phyloP scores from a whole-genome alignment of 257 asterid species.

The Solanum infundibuliforme region DNA sequence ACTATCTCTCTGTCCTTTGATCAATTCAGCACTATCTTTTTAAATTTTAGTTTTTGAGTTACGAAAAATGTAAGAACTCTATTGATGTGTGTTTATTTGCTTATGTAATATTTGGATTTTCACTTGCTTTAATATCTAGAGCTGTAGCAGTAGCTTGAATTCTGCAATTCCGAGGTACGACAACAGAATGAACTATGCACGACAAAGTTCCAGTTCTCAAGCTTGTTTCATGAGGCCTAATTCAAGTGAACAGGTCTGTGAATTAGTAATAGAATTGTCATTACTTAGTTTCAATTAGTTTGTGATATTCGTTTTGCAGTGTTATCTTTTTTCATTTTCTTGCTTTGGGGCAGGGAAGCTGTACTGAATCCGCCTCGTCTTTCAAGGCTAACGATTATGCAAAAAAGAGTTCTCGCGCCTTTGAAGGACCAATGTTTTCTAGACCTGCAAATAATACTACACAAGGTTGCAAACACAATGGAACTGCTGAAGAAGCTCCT shows the following conservation, averaged over 20 bases:
- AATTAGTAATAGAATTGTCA: neutral
- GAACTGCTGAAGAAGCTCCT: constrained; percentile 33
- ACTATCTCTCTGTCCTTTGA: too few species aligned
- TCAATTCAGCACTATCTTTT: too few species aligned
- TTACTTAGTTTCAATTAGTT: neutral
- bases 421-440: constrained; percentile 47
- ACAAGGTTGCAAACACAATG: constrained; percentile 18
- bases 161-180: constrained; percentile 47
- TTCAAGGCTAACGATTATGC: constrained; percentile 19
- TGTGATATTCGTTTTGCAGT: neutral
- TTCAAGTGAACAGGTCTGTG: constrained; percentile 34
- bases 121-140: constrained; percentile 13
- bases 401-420: constrained; percentile 8
- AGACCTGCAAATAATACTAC: constrained; percentile 30
- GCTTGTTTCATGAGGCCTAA: constrained; percentile 61
- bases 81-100: neutral
- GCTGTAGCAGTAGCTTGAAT: constrained; percentile 51
- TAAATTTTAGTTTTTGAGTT: too few species aligned
- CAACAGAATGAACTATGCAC: constrained; percentile 53
- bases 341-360: constrained; percentile 27
- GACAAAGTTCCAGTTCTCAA: constrained; percentile 60
- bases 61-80: neutral
- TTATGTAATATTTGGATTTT: neutral
- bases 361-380: constrained; percentile 17
- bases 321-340: neutral